These are phyloP conservation scores for Vanrija sp. DNA, from an alignment of 1,284 basidiomycete species.

Conservation along the genomic window DNA sequence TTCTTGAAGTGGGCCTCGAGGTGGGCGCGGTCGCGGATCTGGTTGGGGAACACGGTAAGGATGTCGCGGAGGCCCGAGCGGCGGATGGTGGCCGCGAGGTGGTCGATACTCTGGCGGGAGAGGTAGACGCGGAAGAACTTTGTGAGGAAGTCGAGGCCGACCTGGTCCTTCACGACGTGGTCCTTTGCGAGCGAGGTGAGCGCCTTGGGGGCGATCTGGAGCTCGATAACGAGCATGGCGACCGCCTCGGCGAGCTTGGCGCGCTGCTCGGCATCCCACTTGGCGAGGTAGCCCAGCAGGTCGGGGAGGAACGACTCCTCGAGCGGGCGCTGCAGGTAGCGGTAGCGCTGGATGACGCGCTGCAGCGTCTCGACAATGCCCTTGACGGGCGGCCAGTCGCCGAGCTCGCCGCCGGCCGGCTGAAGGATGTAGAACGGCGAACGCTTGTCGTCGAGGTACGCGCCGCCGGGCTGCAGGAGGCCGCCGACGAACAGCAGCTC, in stretches of 20 bases:
- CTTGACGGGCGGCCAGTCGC: conserved; percentile 58
- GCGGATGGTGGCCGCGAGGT: conserved; percentile 71
- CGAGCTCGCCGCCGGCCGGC: conserved; percentile 19
- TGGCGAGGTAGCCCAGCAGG: conserved; percentile 80
- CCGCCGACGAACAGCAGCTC: conserved; percentile 92
- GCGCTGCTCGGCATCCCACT: conserved; percentile 69
- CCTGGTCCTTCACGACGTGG: conserved; percentile 87
- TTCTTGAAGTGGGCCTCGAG: conserved; percentile 83
- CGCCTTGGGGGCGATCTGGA: conserved; percentile 70
- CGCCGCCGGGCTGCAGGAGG: conserved; percentile 90
- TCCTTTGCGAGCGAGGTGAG: conserved; percentile 83
- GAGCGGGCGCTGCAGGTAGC: conserved; percentile 94
- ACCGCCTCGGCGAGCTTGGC: conserved; percentile 77
- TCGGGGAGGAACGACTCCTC: conserved; percentile 78
- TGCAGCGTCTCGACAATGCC: conserved; percentile 89
- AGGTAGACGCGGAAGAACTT: conserved; percentile 65
- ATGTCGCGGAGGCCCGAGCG: conserved; percentile 82
- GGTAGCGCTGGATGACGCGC: conserved; percentile 96
- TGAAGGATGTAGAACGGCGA: conserved; percentile 52
- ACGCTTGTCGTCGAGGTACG: conserved; percentile 72
- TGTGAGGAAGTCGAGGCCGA: conserved; percentile 72
- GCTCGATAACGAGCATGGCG: conserved; percentile 76
- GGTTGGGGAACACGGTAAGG: conserved; percentile 77
- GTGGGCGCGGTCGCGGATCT: conserved; percentile 66
- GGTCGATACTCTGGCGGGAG: conserved; percentile 75